A percentile compares a stretch with the other conserved stretches of the same genome.
These are phyloP conservation scores for Epipyxis sp. DNA, from an alignment of 108 stramenopile species.

Conservation along the genomic window DNA sequence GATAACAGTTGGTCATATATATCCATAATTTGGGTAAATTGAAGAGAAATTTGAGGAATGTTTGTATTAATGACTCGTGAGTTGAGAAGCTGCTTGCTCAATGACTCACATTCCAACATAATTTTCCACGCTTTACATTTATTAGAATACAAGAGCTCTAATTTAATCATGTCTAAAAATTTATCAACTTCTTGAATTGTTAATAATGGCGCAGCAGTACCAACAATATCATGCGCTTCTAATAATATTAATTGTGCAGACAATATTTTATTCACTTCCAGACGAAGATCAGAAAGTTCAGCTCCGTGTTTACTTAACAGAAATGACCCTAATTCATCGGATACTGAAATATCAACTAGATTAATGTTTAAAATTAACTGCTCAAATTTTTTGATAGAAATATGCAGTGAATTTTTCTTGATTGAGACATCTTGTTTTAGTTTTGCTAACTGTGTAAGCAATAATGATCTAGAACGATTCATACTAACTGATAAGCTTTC, in stretches of 20 bases:
- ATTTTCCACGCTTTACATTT: neutral
- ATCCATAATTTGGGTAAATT: neutral
- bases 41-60: neutral
- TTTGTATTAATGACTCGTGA: neutral
- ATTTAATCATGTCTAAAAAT: neutral
- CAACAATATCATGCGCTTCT: conserved; percentile 34
- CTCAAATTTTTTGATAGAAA: neutral
- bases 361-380: neutral
- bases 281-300: neutral
- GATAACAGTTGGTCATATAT: neutral
- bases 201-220: neutral
- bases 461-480: neutral
- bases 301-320: neutral
- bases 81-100: neutral
- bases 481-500: neutral
- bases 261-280: neutral
- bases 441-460: neutral
- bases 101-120: neutral
- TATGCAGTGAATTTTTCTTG: neutral
- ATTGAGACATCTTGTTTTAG: neutral
- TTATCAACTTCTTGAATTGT: neutral
- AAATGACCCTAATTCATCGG: too few relatives aligned
- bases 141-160: neutral
- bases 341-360: neutral
- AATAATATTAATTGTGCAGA: neutral